phyloP scores from a whole-genome alignment of 768 basidiomycete genomes.

The Mrakia hoshinonis region DNA sequence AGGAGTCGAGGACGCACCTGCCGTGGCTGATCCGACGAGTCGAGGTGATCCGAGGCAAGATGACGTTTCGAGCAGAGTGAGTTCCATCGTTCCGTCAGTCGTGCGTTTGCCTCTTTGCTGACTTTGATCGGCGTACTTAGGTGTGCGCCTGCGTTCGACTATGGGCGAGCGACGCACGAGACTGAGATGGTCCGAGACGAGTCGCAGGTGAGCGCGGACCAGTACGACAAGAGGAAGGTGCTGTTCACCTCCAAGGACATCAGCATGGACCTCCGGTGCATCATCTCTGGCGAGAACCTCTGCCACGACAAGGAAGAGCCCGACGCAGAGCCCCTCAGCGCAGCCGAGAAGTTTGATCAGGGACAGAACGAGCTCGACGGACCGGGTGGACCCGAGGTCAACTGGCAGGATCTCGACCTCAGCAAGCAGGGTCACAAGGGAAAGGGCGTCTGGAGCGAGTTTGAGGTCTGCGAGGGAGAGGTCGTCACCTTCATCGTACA shows the following conservation, averaged over 20 bases:
- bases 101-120: not conserved
- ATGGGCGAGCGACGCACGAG: slow-evolving; percentile 53
- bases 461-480: slow-evolving; percentile 67
- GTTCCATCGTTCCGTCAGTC: not conserved
- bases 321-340: slow-evolving; percentile 32
- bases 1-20: slow-evolving; percentile 29
- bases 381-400: slow-evolving; percentile 40
- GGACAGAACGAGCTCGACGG: slow-evolving; percentile 16
- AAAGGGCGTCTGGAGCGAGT: slow-evolving; percentile 50
- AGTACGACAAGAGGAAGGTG: slow-evolving; percentile 46
- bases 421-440: slow-evolving; percentile 65
- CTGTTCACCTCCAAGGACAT: slow-evolving; percentile 38
- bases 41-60: slow-evolving; percentile 69
- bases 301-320: slow-evolving; percentile 39
- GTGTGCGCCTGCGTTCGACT: slow-evolving; percentile 89
- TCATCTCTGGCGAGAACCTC: slow-evolving; percentile 27
- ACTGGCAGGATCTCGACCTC: slow-evolving; percentile 53
- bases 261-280: slow-evolving; percentile 35
- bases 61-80: slow-evolving; percentile 66
- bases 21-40: slow-evolving; percentile 40
- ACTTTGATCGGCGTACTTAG: slow-evolving; percentile 37
- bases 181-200: slow-evolving; percentile 41
- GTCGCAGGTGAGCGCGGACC: slow-evolving; percentile 32
- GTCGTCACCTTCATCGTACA: slow-evolving; percentile 79
- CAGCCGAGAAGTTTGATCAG: not conserved